Conservation (phyloP, 2,329 filamentous ascomycete species). For the Venturia nashicola region DNA sequence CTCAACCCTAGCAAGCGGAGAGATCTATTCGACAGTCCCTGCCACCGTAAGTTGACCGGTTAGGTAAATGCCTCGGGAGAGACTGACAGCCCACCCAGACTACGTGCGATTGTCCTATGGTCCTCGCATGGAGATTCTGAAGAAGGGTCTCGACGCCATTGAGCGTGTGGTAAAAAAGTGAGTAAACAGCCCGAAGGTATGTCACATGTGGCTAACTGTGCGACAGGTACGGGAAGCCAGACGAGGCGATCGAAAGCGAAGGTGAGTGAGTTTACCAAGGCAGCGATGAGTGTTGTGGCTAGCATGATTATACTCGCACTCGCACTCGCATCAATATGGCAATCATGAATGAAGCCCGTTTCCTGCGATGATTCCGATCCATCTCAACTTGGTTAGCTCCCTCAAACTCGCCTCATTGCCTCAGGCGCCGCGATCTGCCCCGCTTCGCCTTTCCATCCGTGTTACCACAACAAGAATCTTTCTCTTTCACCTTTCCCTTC, state of each 20-base stretch:
- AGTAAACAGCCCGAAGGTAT: slow-evolving; percentile 12
- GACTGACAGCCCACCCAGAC: slow-evolving; percentile 12
- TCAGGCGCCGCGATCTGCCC: not conserved
- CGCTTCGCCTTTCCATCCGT: not conserved
- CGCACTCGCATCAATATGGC: too few relatives aligned
- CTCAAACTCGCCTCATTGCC: not conserved
- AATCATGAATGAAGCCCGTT: too few relatives aligned
- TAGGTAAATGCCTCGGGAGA: not conserved
- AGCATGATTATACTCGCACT: not conserved
- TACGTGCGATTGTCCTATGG: slow-evolving; percentile 30
- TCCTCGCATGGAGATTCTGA: slow-evolving; percentile 27
- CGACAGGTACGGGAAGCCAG: not conserved
- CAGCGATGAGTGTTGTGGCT: not conserved
- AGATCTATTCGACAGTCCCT: slow-evolving; percentile 88
- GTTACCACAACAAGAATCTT: not conserved
- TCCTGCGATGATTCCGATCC: too few relatives aligned
- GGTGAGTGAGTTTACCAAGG: not conserved
- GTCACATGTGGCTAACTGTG: not conserved
- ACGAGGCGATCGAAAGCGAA: not conserved
- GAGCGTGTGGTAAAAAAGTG: slow-evolving; percentile 28
- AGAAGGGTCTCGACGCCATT: slow-evolving; percentile 28
- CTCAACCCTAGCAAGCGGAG: slow-evolving; percentile 80
- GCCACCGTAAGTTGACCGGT: slow-evolving; percentile 41
- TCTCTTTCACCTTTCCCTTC: not conserved
- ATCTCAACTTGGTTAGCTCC: not conserved